These are phyloP conservation scores for Neocatenulostroma microsporum DNA, from an alignment of 2,329 filamentous ascomycete genomes.

Conservation along the genomic window DNA sequence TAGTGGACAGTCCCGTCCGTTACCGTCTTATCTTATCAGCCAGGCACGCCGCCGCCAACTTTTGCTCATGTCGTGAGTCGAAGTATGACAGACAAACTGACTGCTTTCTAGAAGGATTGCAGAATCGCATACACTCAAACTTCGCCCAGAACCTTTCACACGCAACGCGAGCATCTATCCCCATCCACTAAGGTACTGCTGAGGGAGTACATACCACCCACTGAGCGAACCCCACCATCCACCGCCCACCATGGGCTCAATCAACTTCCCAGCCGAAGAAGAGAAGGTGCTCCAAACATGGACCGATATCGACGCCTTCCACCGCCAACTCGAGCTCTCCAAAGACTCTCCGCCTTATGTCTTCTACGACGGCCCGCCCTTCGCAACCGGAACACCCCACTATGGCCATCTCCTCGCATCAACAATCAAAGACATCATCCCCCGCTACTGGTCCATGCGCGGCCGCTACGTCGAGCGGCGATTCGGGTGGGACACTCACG, in stretches of 20 bases:
- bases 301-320: conserved; percentile 88
- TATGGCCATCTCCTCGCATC: conserved; percentile 77
- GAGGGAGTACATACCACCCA: too few species aligned
- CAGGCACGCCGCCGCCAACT: too few species aligned
- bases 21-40: too few species aligned
- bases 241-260: conserved; percentile 25
- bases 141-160: too few species aligned
- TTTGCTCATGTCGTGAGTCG: too few species aligned
- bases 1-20: too few species aligned
- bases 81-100: too few species aligned
- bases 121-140: too few species aligned
- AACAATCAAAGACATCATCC: conserved; percentile 96
- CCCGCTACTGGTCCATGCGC: conserved; percentile 96
- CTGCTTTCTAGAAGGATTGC: too few species aligned
- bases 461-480: conserved; percentile 84
- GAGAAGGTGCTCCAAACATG: conserved; percentile 75
- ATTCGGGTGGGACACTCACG: conserved; percentile 95
- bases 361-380: conserved; percentile 70
- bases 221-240: conserved; percentile 1
- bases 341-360: conserved; percentile 77
- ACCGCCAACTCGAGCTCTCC: conserved; percentile 78
- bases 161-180: too few species aligned
- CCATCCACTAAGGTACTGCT: too few species aligned
- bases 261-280: conserved; percentile 90
- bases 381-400: conserved; percentile 53